Percentiles rank a stretch among this genome's conserved stretches.
Conservation (phyloP, 108 stramenopile species). For the Discostella stelligeroides region DNA sequence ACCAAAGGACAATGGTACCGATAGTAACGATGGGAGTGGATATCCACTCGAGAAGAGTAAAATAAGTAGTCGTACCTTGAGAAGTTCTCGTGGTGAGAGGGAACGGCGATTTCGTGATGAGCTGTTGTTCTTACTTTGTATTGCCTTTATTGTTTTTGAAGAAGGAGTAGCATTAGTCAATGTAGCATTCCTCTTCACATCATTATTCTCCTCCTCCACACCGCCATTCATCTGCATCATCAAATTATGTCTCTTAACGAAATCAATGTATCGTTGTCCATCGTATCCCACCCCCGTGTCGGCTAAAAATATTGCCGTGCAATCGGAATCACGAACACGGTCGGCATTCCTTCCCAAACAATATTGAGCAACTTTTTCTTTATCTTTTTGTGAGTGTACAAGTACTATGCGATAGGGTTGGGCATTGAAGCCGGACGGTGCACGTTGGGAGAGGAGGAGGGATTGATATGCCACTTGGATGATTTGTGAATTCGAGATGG, state of each 20-base stretch:
- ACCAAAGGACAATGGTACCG: conserved; percentile 62
- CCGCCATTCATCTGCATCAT: neutral
- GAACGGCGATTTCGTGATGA: conserved; percentile 26
- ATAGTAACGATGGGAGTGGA: conserved; percentile 67
- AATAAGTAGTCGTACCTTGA: conserved; percentile 56
- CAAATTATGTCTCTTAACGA: conserved; percentile 40
- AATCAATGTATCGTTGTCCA: conserved; percentile 45
- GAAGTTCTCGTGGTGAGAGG: conserved; percentile 21
- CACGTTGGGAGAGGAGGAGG: conserved; percentile 61
- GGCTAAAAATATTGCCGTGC: conserved; percentile 87
- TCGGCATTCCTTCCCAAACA: conserved; percentile 83
- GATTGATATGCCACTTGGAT: conserved; percentile 51
- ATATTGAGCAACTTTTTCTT: conserved; percentile 61
- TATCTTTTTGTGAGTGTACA: conserved; percentile 60
- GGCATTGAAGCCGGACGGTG: conserved; percentile 88
- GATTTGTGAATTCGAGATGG: conserved; percentile 51
- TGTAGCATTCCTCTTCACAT: neutral
- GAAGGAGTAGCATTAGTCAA: neutral
- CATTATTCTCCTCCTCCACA: neutral
- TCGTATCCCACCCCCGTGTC: conserved; percentile 68
- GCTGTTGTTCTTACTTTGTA: no score
- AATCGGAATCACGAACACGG: conserved; percentile 90
- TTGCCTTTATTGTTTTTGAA: neutral
- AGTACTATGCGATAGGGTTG: conserved; percentile 90
- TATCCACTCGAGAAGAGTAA: conserved; percentile 77